Conservation (phyloP, 768 basidiomycete genomes). For the Russula brevipes region DNA sequence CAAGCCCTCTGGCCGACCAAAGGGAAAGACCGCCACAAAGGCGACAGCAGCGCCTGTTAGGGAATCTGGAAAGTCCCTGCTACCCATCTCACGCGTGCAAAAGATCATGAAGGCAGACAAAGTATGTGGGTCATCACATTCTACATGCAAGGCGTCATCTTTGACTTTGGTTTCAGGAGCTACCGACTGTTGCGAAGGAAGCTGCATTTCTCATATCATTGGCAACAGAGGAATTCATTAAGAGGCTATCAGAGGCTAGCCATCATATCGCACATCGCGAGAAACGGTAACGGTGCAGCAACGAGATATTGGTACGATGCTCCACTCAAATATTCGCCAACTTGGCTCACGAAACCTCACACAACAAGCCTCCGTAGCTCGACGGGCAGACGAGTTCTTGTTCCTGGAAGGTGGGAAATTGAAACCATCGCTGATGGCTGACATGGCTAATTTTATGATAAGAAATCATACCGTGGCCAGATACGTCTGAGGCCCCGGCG, state of each 20-base stretch:
- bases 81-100: slow-evolving; percentile 76
- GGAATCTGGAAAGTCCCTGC: slow-evolving; percentile 60
- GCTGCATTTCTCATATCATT: slow-evolving; percentile 74
- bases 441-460: not conserved
- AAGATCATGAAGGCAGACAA: slow-evolving; percentile 84
- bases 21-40: slow-evolving; percentile 22
- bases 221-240: slow-evolving; percentile 87
- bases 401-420: slow-evolving; percentile 65
- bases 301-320: slow-evolving; percentile 65
- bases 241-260: slow-evolving; percentile 64
- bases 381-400: slow-evolving; percentile 67
- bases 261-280: slow-evolving; percentile 66
- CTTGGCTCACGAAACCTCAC: not conserved
- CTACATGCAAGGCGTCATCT: not conserved
- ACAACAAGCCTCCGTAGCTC: slow-evolving; percentile 50
- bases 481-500: slow-evolving; percentile 37
- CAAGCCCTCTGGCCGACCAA: not conserved
- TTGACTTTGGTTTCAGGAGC: slow-evolving; percentile 45
- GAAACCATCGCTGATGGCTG: not conserved
- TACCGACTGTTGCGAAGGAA: slow-evolving; percentile 70
- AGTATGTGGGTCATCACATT: slow-evolving; percentile 36
- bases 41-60: slow-evolving; percentile 26
- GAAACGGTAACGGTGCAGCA: slow-evolving; percentile 71
- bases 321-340: not conserved
- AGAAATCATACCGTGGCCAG: slow-evolving; percentile 59